Percentiles rank a stretch among this genome's conserved stretches.
phyloP scores from a whole-genome alignment of 495 filamentous ascomycete species.

The Penicillium macrosclerotiorum region DNA sequence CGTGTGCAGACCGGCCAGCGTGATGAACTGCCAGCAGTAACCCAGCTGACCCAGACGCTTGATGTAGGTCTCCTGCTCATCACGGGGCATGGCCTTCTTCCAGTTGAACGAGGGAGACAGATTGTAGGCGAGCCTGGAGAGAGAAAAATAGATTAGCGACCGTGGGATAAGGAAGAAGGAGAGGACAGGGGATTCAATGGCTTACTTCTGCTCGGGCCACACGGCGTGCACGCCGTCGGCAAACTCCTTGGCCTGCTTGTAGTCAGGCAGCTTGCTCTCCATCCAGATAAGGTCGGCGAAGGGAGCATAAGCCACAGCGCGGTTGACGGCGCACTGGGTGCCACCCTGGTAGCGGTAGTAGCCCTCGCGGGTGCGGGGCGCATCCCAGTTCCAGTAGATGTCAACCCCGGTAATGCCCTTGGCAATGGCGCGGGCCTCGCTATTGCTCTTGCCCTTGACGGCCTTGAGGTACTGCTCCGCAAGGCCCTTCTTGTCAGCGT shows the following conservation, averaged over 20 bases:
- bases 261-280: constrained; percentile 97
- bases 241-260: constrained; percentile 87
- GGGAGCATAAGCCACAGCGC: constrained; percentile 87
- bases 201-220: constrained; percentile 94
- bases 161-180: neutral
- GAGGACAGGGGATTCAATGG: constrained; percentile 5
- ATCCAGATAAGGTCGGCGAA: constrained; percentile 98
- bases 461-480: constrained; percentile 61
- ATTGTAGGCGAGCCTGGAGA: constrained; percentile 82
- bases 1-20: constrained; percentile 93
- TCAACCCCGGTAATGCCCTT: constrained; percentile 78
- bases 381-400: constrained; percentile 91
- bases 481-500: constrained; percentile 66
- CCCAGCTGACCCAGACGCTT: constrained; percentile 79
- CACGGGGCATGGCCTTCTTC: constrained; percentile 92
- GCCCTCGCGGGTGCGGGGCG: constrained; percentile 85
- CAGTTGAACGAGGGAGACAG: constrained; percentile 99
- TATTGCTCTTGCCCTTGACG: constrained; percentile 80
- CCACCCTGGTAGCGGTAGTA: constrained; percentile 92
- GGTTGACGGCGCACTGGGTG: constrained; percentile 87
- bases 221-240: constrained; percentile 90
- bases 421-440: constrained; percentile 79
- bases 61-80: constrained; percentile 98
- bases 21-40: constrained; percentile 99
- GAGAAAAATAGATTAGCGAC: neutral